phyloP scores from a whole-genome alignment of 148 eudicot genomes.

The Rhododendron williamsianum region DNA sequence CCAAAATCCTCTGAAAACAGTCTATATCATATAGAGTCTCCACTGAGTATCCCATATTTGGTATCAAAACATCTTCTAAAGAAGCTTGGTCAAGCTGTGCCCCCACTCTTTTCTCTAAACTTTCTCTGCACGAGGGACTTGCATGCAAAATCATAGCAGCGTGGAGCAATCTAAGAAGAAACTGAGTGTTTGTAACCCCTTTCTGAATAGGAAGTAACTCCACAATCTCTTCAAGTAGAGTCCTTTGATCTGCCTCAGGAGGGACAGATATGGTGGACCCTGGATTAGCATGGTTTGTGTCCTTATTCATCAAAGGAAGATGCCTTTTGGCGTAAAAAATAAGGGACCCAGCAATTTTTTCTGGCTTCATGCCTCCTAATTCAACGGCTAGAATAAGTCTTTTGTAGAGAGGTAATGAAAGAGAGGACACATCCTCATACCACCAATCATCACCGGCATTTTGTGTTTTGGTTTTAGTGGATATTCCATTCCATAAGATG shows the following conservation, averaged over 20 bases:
- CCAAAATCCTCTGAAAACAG: slow-evolving; percentile 67
- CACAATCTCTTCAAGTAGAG: slow-evolving; percentile 60
- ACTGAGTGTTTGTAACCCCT: slow-evolving; percentile 52
- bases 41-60: slow-evolving; percentile 41
- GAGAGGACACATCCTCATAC: slow-evolving; percentile 58
- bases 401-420: slow-evolving; percentile 49
- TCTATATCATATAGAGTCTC: slow-evolving; percentile 67
- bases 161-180: slow-evolving; percentile 40
- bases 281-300: slow-evolving; percentile 16
- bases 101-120: slow-evolving; percentile 55
- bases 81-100: slow-evolving; percentile 56
- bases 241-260: slow-evolving; percentile 44
- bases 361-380: slow-evolving; percentile 56
- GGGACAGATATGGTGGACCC: slow-evolving; percentile 19
- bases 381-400: slow-evolving; percentile 50
- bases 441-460: slow-evolving; percentile 54
- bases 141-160: slow-evolving; percentile 58
- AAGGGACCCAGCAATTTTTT: slow-evolving; percentile 50
- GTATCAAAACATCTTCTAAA: slow-evolving; percentile 54
- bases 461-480: slow-evolving; percentile 22
- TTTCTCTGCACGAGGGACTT: slow-evolving; percentile 45
- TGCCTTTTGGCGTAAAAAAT: slow-evolving; percentile 48
- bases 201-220: slow-evolving; percentile 50
- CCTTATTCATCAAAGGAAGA: slow-evolving; percentile 34
- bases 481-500: slow-evolving; percentile 51